Evolutionary conservation across 306 rosid species (phyloP).

Genomic region (Pyrus betulifolia): DNA sequence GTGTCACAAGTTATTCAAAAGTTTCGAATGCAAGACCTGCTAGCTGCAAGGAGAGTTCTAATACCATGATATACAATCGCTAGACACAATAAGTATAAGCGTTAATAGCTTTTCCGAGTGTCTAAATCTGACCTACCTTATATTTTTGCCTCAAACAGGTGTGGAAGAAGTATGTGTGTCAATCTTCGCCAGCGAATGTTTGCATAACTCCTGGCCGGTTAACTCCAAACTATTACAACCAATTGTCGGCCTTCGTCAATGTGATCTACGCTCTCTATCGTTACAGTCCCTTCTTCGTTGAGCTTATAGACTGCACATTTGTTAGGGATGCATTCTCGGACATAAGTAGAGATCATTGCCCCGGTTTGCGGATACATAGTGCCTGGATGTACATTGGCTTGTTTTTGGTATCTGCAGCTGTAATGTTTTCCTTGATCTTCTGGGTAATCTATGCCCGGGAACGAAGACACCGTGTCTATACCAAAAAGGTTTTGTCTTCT

Average conservation of each 20-base stretch:
- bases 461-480: slow-evolving; percentile 55
- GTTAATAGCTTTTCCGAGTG: background rate
- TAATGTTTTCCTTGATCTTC: slow-evolving; percentile 55
- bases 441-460: slow-evolving; percentile 66
- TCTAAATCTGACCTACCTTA: background rate
- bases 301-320: slow-evolving; percentile 56
- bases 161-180: slow-evolving; percentile 55
- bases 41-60: background rate
- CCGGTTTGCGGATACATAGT: slow-evolving; percentile 27
- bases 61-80: background rate
- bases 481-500: slow-evolving; percentile 27
- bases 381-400: slow-evolving; percentile 47
- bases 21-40: background rate
- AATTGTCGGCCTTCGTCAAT: slow-evolving; percentile 35
- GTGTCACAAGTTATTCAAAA: background rate
- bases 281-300: slow-evolving; percentile 53
- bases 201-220: slow-evolving; percentile 48
- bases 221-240: slow-evolving; percentile 40
- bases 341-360: slow-evolving; percentile 49
- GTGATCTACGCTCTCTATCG: slow-evolving; percentile 53
- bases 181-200: slow-evolving; percentile 22
- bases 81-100: background rate
- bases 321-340: slow-evolving; percentile 44
- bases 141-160: slow-evolving; percentile 41
- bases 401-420: slow-evolving; percentile 48